Percentiles rank a stretch among this genome's conserved stretches.
Evolutionary conservation across 2,329 filamentous ascomycete genomes (phyloP).

Genomic region (Calonectria henricotiae): DNA sequence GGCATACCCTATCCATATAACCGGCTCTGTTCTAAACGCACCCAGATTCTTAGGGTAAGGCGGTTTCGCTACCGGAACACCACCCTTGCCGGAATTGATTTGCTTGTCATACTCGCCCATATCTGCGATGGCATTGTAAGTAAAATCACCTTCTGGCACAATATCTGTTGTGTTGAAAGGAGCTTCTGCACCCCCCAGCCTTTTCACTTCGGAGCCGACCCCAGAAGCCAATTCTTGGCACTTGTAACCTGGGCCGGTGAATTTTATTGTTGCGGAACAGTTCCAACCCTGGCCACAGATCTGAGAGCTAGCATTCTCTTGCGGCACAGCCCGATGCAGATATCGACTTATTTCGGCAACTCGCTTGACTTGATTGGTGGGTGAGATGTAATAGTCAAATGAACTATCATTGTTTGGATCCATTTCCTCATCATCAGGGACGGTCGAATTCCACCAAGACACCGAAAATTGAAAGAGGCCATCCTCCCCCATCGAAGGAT

Average conservation of each 20-base stretch:
- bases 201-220: slow-evolving; percentile 33
- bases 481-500: neutral
- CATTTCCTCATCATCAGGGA: neutral
- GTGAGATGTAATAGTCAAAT: slow-evolving; percentile 46
- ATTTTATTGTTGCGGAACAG: slow-evolving; percentile 45
- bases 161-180: slow-evolving; percentile 45
- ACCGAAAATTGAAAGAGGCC: neutral
- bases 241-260: slow-evolving; percentile 46
- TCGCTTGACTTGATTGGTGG: slow-evolving; percentile 42
- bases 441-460: slow-evolving; percentile 1
- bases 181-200: slow-evolving; percentile 40
- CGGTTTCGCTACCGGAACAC: slow-evolving; percentile 36
- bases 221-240: slow-evolving; percentile 42
- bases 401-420: neutral
- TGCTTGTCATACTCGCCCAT: slow-evolving; percentile 47
- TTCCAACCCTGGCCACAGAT: slow-evolving; percentile 51
- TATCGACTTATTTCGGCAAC: slow-evolving; percentile 45
- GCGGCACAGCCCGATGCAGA: slow-evolving; percentile 39
- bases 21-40: slow-evolving; percentile 47
- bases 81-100: slow-evolving; percentile 33
- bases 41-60: slow-evolving; percentile 48
- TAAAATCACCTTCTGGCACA: slow-evolving; percentile 41
- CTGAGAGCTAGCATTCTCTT: slow-evolving; percentile 33
- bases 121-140: slow-evolving; percentile 42
- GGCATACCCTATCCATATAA: slow-evolving; percentile 49